Evolutionary conservation across 2,329 filamentous ascomycete species (phyloP).

Genomic region (Geosmithia putterillii): DNA sequence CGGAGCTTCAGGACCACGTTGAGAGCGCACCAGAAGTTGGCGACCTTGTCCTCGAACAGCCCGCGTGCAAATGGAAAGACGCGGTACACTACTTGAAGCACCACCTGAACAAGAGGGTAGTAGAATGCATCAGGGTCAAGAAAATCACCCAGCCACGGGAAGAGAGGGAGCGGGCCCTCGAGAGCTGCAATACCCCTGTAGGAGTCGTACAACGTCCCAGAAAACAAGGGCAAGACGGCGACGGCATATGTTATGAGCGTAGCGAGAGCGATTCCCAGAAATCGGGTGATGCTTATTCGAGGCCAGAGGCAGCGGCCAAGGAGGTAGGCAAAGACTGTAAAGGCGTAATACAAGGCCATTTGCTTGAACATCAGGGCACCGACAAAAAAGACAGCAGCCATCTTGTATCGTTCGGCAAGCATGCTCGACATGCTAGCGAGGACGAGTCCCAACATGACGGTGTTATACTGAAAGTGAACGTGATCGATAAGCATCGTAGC

Average conservation of each 20-base stretch:
- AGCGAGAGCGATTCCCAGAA: conserved; percentile 62
- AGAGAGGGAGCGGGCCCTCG: conserved; percentile 50
- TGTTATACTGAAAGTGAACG: conserved; percentile 96
- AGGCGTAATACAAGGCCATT: conserved; percentile 97
- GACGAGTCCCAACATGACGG: conserved; percentile 90
- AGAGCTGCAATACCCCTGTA: conserved; percentile 50
- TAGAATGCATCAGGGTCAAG: conserved; percentile 55
- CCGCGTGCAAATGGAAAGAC: conserved; percentile 94
- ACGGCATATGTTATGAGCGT: conserved; percentile 64
- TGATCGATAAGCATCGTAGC: conserved; percentile 86
- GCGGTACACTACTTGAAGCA: conserved; percentile 78
- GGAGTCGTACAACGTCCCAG: conserved; percentile 58
- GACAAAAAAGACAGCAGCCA: conserved; percentile 91
- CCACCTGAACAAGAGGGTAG: conserved; percentile 65
- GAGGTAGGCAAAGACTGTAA: conserved; percentile 83
- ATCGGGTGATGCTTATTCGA: conserved; percentile 49
- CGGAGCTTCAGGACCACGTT: conserved; percentile 85
- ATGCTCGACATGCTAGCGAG: conserved; percentile 82
- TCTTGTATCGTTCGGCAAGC: conserved; percentile 70
- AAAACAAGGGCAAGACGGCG: conserved; percentile 62
- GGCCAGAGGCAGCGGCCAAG: conserved; percentile 78
- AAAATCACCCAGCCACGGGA: conserved; percentile 41
- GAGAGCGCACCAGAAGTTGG: conserved; percentile 92
- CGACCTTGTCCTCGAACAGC: conserved; percentile 96
- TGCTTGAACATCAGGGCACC: conserved; percentile 94